These are phyloP conservation scores for Dactylellina parvicollis DNA, from an alignment of 2,329 filamentous ascomycete genomes.

Conservation along the genomic window DNA sequence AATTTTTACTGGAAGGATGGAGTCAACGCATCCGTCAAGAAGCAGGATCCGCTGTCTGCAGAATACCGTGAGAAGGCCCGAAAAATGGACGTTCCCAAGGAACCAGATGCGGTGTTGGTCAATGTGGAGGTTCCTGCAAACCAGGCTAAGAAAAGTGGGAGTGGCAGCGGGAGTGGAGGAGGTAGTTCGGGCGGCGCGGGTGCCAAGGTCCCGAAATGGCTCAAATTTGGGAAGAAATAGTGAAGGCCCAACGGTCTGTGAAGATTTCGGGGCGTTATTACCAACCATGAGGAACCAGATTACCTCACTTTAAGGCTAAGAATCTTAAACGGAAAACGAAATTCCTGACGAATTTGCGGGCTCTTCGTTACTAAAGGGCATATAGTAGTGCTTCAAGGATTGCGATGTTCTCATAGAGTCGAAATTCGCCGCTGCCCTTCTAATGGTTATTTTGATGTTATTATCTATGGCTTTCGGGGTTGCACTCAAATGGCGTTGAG, in stretches of 20 bases:
- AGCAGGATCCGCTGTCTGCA: slow-evolving; percentile 41
- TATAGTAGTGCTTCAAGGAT: too few relatives aligned
- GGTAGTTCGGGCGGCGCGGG: slow-evolving; percentile 2
- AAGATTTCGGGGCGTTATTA: background rate
- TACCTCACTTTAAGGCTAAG: too few relatives aligned
- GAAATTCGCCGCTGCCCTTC: too few relatives aligned
- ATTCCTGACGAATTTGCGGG: too few relatives aligned
- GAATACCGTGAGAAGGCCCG: slow-evolving; percentile 51
- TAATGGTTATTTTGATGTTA: too few relatives aligned
- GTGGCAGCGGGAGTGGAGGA: slow-evolving; percentile 24
- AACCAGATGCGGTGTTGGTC: slow-evolving; percentile 34
- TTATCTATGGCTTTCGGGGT: too few relatives aligned
- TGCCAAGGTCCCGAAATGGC: slow-evolving; percentile 49
- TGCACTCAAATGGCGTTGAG: slow-evolving; percentile 6
- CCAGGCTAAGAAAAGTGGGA: slow-evolving; percentile 27
- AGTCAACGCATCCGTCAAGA: slow-evolving; percentile 33
- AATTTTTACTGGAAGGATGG: slow-evolving; percentile 52
- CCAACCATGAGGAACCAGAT: background rate
- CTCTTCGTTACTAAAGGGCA: too few relatives aligned
- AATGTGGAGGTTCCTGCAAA: slow-evolving; percentile 36
- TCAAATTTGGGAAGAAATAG: slow-evolving; percentile 53
- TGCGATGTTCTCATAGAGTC: too few relatives aligned
- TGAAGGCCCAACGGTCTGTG: background rate
- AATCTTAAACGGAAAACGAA: too few relatives aligned
- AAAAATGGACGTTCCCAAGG: slow-evolving; percentile 44